phyloP scores from a whole-genome alignment of 225 moss, liverwort and hornwort genomes.

The Pseudisothecium myosuroides region DNA sequence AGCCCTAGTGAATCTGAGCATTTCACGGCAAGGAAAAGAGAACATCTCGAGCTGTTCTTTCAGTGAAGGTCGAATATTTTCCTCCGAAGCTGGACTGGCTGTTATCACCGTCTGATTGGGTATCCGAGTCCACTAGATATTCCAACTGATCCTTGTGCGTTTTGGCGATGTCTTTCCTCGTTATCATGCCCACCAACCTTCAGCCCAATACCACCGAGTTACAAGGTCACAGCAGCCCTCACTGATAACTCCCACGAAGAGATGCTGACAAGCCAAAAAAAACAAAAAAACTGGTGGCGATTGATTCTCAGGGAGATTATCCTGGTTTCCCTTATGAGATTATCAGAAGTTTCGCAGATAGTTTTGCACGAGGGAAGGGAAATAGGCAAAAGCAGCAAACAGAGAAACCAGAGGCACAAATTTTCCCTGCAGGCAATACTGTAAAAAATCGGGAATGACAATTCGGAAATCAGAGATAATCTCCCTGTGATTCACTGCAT shows the following conservation, averaged over 20 bases:
- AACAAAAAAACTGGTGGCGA: background rate
- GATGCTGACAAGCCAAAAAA: background rate
- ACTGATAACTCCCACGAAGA: background rate
- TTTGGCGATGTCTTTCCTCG: slow-evolving; percentile 52
- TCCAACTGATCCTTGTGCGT: slow-evolving; percentile 14
- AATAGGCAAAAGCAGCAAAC: background rate
- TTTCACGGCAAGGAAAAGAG: slow-evolving; percentile 26
- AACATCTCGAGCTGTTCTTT: slow-evolving; percentile 19
- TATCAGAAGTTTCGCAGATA: background rate
- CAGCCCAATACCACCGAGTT: background rate
- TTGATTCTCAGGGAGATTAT: background rate
- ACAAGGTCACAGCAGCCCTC: background rate
- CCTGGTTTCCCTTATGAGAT: background rate
- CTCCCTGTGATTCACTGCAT: background rate
- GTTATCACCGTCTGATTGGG: background rate
- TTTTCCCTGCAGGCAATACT: background rate
- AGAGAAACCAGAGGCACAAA: background rate
- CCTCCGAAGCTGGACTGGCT: slow-evolving; percentile 14
- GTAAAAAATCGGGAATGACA: no score
- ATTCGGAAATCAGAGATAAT: background rate
- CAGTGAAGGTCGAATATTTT: background rate
- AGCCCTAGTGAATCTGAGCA: background rate
- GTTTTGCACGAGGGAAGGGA: background rate
- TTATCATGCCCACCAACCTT: slow-evolving; percentile 74
- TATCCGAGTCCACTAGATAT: background rate